Conservation (phyloP, 805 yeast species). For the Candida saitoana region DNA sequence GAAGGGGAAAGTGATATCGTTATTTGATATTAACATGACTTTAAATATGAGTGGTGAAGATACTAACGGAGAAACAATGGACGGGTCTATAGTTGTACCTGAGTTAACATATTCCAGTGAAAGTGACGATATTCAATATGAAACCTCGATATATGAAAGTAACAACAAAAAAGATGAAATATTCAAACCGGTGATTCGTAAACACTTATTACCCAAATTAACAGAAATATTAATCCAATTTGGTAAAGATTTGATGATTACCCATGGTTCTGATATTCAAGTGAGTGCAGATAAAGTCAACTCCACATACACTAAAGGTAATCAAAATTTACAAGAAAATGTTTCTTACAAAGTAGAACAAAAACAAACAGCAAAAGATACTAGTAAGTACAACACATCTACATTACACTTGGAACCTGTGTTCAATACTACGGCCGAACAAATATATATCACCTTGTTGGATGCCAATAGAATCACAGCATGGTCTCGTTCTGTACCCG, state of each 20-base stretch:
- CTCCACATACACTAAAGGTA: slow-evolving; percentile 44
- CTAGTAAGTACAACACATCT: slow-evolving; percentile 75
- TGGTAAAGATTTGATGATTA: slow-evolving; percentile 70
- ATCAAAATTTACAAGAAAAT: slow-evolving; percentile 28
- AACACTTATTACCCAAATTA: slow-evolving; percentile 62
- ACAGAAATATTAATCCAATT: slow-evolving; percentile 58
- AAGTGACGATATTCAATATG: slow-evolving; percentile 80
- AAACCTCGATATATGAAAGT: slow-evolving; percentile 61
- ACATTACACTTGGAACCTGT: slow-evolving; percentile 70
- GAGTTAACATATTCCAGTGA: slow-evolving; percentile 93
- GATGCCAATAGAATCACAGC: slow-evolving; percentile 79
- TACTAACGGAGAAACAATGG: slow-evolving; percentile 24
- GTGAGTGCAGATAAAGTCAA: slow-evolving; percentile 47
- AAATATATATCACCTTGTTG: slow-evolving; percentile 70
- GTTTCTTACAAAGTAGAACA: slow-evolving; percentile 6
- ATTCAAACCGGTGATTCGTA: slow-evolving; percentile 43
- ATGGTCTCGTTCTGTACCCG: slow-evolving; percentile 79
- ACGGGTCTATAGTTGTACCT: slow-evolving; percentile 79
- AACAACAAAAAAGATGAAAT: slow-evolving; percentile 46
- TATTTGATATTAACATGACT: slow-evolving; percentile 75
- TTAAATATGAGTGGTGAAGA: slow-evolving; percentile 54
- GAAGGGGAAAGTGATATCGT: slow-evolving; percentile 90
- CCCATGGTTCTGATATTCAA: slow-evolving; percentile 86
- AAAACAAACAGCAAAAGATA: slow-evolving; percentile 12
- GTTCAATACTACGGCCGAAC: slow-evolving; percentile 86